Evolutionary conservation across 1,284 basidiomycete genomes (phyloP), one percentile per base, ranked within the genome.

Genomic region (Meripilus lineatus): DNA sequence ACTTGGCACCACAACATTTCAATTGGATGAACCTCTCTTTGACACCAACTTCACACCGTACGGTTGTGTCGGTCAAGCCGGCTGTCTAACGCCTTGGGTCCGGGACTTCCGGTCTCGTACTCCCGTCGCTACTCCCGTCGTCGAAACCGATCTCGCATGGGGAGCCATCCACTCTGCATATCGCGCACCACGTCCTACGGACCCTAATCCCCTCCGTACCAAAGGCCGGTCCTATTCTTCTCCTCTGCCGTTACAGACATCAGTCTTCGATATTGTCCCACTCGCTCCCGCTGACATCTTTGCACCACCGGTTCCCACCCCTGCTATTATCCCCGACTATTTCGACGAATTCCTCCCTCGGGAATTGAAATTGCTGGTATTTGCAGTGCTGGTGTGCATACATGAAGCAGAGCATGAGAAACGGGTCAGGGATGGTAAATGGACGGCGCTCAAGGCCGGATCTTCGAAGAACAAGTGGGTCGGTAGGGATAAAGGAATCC

Each of bases 321-420:
- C 71, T 5, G 48, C 74, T 32, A 50, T 69, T 22, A 58, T 67
- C n/a, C 55, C 53, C 0, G 68, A 61, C 36, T 77, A 84, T 52
- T 87, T 89, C 50, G 82, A 85, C 51, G 72, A 76, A 32, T 60
- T 72, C 42, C 70, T 93, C 5, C 90, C 91, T 1, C 74, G 72
- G 42, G 92, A 94, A 59, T 62, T 93, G 40, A 81, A 75, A 53
- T 58, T 93, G 22, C 65, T 71, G n/a, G 68, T 93, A 6, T 64
- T 94, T 30, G 57, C 65, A 17, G 62, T 69, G 6, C 56, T 88
- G 40, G 65, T 84, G 6, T 57, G 67, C 4, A 53, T 81, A 14
- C 71, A 83, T 50, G 76, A 81, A 56, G 67, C 58, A 10, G 80
- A 84, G 36, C 69, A 79, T 50, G 52, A 67, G 41, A 68, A 68